Evolutionary conservation across 768 basidiomycete genomes (phyloP).

Genomic region (Trametes cubensis): DNA sequence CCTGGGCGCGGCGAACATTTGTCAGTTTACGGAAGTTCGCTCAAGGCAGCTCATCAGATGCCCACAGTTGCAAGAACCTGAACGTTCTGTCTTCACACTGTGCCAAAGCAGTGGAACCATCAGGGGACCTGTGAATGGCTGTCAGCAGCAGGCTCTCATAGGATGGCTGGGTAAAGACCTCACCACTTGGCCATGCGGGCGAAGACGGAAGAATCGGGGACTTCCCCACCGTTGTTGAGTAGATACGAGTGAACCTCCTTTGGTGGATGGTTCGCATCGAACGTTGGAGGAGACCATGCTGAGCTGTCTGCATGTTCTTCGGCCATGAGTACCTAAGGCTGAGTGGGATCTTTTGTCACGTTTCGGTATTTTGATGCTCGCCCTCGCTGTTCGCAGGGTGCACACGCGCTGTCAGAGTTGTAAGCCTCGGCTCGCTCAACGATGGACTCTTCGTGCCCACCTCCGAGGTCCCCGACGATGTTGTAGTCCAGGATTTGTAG

Average conservation of each 20-base stretch:
- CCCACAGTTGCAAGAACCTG: slow-evolving; percentile 56
- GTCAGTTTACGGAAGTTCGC: slow-evolving; percentile 6
- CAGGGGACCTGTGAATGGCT: slow-evolving; percentile 59
- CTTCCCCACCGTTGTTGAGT: background rate
- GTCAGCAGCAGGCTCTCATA: background rate
- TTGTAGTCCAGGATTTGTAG: background rate
- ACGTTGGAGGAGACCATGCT: slow-evolving; percentile 17
- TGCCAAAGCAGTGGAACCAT: slow-evolving; percentile 67
- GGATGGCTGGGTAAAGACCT: background rate
- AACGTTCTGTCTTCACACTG: slow-evolving; percentile 74
- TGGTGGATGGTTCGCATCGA: slow-evolving; percentile 10
- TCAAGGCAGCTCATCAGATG: slow-evolving; percentile 14
- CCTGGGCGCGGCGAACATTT: background rate
- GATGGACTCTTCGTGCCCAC: no score
- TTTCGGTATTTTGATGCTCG: no score
- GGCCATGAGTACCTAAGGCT: background rate
- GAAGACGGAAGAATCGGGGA: slow-evolving; percentile 37
- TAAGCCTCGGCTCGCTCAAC: no score
- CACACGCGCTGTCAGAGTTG: no score
- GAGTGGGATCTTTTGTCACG: background rate
- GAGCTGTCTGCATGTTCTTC: background rate
- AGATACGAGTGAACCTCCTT: background rate
- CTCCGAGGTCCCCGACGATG: no score
- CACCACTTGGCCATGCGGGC: slow-evolving; percentile 60
- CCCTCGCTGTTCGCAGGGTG: no score